Percentiles rank a stretch among this genome's conserved stretches.
Conservation (phyloP, 1,139 yeast species). For the Magnusiomyces tetraspermus region DNA sequence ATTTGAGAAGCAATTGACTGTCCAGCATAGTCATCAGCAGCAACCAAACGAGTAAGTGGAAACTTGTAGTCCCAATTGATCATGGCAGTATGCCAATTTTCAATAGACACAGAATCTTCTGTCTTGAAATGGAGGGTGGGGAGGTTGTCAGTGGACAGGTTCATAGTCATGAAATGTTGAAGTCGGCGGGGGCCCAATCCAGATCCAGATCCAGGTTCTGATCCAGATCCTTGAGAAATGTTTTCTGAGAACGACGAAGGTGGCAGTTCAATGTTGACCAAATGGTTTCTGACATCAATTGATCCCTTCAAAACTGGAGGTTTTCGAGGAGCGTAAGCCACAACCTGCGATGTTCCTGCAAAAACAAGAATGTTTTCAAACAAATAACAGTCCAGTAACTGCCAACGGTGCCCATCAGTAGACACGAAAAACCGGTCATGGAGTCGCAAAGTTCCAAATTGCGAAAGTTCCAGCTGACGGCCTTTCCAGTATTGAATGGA, state of each 20-base stretch:
- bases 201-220: not conserved
- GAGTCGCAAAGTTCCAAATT: conserved; percentile 19
- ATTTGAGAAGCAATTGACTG: conserved; percentile 7
- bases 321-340: conserved; percentile 3
- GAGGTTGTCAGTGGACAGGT: conserved; percentile 11
- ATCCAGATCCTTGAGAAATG: not conserved
- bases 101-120: conserved; percentile 9
- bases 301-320: conserved; percentile 16
- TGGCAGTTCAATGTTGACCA: conserved; percentile 14
- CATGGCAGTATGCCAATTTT: conserved; percentile 15
- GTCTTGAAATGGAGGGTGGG: conserved; percentile 16
- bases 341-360: conserved; percentile 13
- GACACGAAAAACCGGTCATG: conserved; percentile 19
- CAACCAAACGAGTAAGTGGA: conserved; percentile 9
- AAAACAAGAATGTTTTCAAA: conserved; percentile 19
- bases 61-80: conserved; percentile 12
- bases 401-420: conserved; percentile 19
- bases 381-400: conserved; percentile 20
- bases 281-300: conserved; percentile 17
- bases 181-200: not conserved
- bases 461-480: conserved; percentile 13
- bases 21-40: conserved; percentile 9
- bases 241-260: conserved; percentile 11
- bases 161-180: conserved; percentile 11
- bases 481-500: conserved; percentile 17